Conservation (phyloP, 2,329 filamentous ascomycete genomes). For the Calonectria pteridis region DNA sequence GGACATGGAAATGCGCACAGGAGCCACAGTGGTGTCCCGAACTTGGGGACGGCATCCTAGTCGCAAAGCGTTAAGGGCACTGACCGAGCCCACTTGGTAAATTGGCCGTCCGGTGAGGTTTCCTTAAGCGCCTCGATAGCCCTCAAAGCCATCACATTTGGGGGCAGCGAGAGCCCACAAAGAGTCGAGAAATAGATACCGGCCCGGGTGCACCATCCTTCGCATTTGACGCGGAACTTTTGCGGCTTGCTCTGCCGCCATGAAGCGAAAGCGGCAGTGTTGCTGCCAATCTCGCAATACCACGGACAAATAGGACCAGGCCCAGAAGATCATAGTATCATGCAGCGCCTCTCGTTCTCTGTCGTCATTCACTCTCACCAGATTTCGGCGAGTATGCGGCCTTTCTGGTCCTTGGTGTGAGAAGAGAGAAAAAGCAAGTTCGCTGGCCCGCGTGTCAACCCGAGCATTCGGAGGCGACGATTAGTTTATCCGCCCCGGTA, state of each 20-base stretch:
- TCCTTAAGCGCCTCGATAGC: slow-evolving; percentile 27
- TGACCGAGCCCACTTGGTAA: slow-evolving; percentile 27
- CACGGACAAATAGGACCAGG: not conserved
- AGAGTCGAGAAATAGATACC: not conserved
- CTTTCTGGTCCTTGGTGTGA: not conserved
- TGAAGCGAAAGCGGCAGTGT: not conserved
- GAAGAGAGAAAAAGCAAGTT: slow-evolving; percentile 14
- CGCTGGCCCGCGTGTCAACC: not conserved
- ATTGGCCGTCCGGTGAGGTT: slow-evolving; percentile 23
- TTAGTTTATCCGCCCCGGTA: not conserved
- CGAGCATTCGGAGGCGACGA: not conserved
- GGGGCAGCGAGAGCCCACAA: not conserved
- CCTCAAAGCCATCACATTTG: slow-evolving; percentile 10
- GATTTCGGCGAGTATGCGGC: slow-evolving; percentile 4
- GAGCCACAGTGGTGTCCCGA: not conserved
- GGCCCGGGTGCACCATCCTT: not conserved
- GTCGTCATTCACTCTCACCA: not conserved
- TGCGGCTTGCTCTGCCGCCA: not conserved
- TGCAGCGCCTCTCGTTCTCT: not conserved
- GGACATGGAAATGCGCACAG: not conserved
- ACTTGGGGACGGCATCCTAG: slow-evolving; percentile 3
- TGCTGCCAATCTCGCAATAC: not conserved
- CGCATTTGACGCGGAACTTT: slow-evolving; percentile 5
- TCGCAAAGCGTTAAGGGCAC: slow-evolving; percentile 6
- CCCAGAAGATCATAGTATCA: not conserved